Percentiles rank a stretch among this genome's conserved stretches.
Conservation (phyloP, 495 filamentous ascomycete species). For the Penicillium taxi region DNA sequence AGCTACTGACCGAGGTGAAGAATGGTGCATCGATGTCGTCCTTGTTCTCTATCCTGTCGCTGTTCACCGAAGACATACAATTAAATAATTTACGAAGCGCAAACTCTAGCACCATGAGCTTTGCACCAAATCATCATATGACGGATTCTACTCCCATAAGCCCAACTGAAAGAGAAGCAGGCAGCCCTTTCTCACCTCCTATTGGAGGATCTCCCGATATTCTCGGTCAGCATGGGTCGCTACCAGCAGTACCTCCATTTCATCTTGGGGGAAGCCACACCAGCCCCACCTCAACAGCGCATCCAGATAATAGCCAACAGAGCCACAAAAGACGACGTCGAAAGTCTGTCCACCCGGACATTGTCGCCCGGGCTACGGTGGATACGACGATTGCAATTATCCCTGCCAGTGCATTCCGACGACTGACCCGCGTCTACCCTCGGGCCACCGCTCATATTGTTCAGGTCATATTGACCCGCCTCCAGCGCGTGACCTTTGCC, state of each 20-base stretch:
- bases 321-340: slow-evolving; percentile 28
- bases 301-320: slow-evolving; percentile 1
- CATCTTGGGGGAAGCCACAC: slow-evolving; percentile 50
- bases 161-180: slow-evolving; percentile 27
- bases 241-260: slow-evolving; percentile 63
- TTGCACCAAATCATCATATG: slow-evolving; percentile 21
- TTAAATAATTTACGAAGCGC: slow-evolving; percentile 51
- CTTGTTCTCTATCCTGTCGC: slow-evolving; percentile 88
- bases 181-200: slow-evolving; percentile 28
- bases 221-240: slow-evolving; percentile 17
- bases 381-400: slow-evolving; percentile 99
- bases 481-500: slow-evolving; percentile 88
- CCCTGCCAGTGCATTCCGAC: slow-evolving; percentile 87
- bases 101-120: slow-evolving; percentile 36
- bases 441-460: slow-evolving; percentile 96
- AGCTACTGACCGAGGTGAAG: slow-evolving; percentile 92
- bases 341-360: slow-evolving; percentile 89
- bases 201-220: slow-evolving; percentile 11
- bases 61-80: slow-evolving; percentile 93
- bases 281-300: slow-evolving; percentile 12
- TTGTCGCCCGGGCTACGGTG: slow-evolving; percentile 90
- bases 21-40: slow-evolving; percentile 99
- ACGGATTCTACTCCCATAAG: slow-evolving; percentile 42
- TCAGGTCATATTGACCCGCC: slow-evolving; percentile 87
- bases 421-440: slow-evolving; percentile 89